Percentiles rank a stretch among this genome's conserved stretches.
These are phyloP conservation scores for Cystobasidiaceae sp. DNA, from an alignment of 1,284 basidiomycete genomes.

Conservation along the genomic window DNA sequence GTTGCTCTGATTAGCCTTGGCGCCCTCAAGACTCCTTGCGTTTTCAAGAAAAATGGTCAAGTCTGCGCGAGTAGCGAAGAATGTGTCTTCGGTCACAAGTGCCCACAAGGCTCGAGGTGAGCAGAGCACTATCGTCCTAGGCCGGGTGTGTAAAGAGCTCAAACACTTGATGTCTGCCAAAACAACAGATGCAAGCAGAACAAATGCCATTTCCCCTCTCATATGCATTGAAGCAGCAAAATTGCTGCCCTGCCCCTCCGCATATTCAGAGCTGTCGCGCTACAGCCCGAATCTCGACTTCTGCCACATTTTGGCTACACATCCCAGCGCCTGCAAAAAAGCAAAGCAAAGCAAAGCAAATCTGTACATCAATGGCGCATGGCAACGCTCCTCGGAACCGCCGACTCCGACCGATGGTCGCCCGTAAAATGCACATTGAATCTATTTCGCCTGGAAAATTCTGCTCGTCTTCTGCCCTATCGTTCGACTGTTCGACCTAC, in stretches of 20 bases:
- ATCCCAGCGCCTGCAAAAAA: too few species aligned
- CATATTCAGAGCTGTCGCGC: not conserved
- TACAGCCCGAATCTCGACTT: too few species aligned
- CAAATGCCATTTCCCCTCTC: slow-evolving; percentile 17
- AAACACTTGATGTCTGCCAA: not conserved
- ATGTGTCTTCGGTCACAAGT: slow-evolving; percentile 29
- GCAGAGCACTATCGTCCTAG: not conserved
- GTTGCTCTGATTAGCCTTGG: not conserved
- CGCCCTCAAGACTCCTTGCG: slow-evolving; percentile 19
- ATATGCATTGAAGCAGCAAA: not conserved
- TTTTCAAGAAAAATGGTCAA: slow-evolving; percentile 17
- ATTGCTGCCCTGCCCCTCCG: not conserved
- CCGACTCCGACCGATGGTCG: too few species aligned
- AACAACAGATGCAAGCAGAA: slow-evolving; percentile 7
- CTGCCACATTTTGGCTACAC: too few species aligned
- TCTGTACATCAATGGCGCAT: too few species aligned
- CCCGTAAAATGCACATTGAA: too few species aligned
- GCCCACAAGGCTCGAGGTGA: slow-evolving; percentile 26
- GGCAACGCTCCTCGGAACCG: too few species aligned
- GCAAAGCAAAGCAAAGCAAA: too few species aligned
- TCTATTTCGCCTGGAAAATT: too few species aligned
- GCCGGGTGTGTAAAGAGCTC: not conserved
- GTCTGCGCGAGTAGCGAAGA: slow-evolving; percentile 18
- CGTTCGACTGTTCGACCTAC: too few species aligned
- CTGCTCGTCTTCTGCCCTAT: too few species aligned